A percentile compares a stretch with the other conserved stretches of the same genome.
These are phyloP conservation scores for Dorcoceras hygrometricum DNA, from an alignment of 257 asterid species.

Conservation along the genomic window DNA sequence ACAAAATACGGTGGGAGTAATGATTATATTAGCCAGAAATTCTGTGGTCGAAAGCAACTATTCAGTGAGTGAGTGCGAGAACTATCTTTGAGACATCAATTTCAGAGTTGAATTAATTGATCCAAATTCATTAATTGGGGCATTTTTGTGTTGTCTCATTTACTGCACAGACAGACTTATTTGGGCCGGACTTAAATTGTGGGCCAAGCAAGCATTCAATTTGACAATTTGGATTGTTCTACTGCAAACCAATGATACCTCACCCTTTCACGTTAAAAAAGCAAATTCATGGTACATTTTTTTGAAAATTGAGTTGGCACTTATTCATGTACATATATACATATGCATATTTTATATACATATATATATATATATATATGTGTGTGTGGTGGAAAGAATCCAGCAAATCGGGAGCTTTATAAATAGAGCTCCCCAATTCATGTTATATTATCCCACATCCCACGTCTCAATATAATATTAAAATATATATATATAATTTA, in stretches of 20 bases:
- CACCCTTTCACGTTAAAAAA: not conserved
- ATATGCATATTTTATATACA: no score
- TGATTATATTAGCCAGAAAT: constrained; percentile 64
- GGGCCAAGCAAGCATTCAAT: constrained; percentile 12
- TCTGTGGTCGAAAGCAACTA: constrained; percentile 49
- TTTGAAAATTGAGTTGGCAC: no score
- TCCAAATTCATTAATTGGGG: constrained; percentile 39
- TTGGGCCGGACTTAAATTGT: constrained; percentile 28
- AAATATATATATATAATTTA: no score
- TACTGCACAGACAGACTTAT: constrained; percentile 24
- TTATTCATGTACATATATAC: no score
- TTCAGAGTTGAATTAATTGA: constrained; percentile 42
- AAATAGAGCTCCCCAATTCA: no score
- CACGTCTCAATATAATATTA: no score
- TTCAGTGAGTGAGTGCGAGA: constrained; percentile 46
- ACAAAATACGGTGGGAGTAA: no score
- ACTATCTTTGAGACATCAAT: constrained; percentile 48
- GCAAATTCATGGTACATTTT: no score
- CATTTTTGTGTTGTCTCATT: constrained; percentile 27
- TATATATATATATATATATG: no score
- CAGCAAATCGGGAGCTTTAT: no score
- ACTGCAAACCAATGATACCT: constrained; percentile 3
- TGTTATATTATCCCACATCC: no score
- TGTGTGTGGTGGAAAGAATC: no score
- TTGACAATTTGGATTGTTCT: constrained; percentile 22